Evolutionary conservation across 2,329 filamentous ascomycete species (phyloP).

Genomic region (Aureobasidium sp.): DNA sequence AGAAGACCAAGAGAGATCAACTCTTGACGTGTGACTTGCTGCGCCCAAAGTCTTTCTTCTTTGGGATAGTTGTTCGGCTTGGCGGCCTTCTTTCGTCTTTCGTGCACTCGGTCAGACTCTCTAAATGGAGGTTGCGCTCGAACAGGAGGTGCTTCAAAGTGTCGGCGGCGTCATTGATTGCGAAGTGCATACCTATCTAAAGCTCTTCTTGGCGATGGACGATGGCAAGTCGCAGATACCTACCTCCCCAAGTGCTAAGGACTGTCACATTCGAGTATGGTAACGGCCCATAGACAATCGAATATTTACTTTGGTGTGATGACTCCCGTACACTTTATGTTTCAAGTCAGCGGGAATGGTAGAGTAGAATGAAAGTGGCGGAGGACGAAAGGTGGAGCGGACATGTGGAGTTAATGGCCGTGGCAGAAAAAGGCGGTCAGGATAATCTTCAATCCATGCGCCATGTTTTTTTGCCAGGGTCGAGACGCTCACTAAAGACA

Average conservation of each 20-base stretch:
- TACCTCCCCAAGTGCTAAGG: too few relatives aligned
- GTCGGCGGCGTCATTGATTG: not conserved
- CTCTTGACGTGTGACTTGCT: not conserved
- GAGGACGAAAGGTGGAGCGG: too few relatives aligned
- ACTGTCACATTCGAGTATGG: too few relatives aligned
- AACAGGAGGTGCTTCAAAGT: not conserved
- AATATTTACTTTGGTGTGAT: too few relatives aligned
- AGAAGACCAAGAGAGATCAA: not conserved
- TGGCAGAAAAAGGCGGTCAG: too few relatives aligned
- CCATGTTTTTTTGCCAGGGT: not conserved
- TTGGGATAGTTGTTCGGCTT: not conserved
- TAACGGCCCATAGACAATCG: too few relatives aligned
- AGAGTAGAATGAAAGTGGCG: too few relatives aligned
- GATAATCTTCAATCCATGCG: too few relatives aligned
- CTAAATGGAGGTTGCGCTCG: not conserved
- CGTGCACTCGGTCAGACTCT: not conserved
- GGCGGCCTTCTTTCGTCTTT: not conserved
- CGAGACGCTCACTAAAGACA: not conserved
- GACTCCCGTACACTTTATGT: too few relatives aligned
- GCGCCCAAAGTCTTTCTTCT: not conserved
- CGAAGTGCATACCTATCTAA: not conserved
- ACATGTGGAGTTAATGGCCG: too few relatives aligned
- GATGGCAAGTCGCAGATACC: not conserved
- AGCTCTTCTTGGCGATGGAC: not conserved
- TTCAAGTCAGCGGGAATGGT: too few relatives aligned